Evolutionary conservation across 768 basidiomycete species (phyloP).

Genomic region (Tricholoma furcatifolium): DNA sequence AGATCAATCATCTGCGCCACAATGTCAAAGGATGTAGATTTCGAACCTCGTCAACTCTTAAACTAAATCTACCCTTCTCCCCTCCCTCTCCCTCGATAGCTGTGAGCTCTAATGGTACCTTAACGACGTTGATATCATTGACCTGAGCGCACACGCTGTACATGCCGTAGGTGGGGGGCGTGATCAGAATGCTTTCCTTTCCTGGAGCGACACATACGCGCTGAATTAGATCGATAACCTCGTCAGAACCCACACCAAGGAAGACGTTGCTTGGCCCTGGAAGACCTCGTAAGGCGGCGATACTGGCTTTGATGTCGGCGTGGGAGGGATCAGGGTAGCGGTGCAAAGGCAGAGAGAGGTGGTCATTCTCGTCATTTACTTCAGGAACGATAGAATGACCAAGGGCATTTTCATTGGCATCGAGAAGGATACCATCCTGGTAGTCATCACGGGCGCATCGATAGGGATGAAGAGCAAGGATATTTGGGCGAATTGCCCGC

Average conservation of each 20-base stretch:
- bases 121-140: slow-evolving; percentile 85
- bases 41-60: slow-evolving; percentile 71
- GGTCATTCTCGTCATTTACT: slow-evolving; percentile 34
- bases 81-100: slow-evolving; percentile 71
- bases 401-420: slow-evolving; percentile 96
- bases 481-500: slow-evolving; percentile 87
- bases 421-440: slow-evolving; percentile 84
- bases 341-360: slow-evolving; percentile 60
- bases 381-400: slow-evolving; percentile 72
- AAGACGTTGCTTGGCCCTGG: slow-evolving; percentile 72
- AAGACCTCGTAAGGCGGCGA: slow-evolving; percentile 72
- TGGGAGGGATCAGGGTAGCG: slow-evolving; percentile 95
- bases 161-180: slow-evolving; percentile 98
- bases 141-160: slow-evolving; percentile 93
- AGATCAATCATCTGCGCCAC: background rate
- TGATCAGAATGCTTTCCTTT: slow-evolving; percentile 80
- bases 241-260: slow-evolving; percentile 95
- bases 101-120: slow-evolving; percentile 65
- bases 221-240: slow-evolving; percentile 93
- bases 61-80: slow-evolving; percentile 66
- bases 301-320: slow-evolving; percentile 69
- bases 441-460: slow-evolving; percentile 97
- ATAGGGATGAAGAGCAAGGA: slow-evolving; percentile 88
- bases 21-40: background rate
- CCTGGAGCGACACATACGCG: slow-evolving; percentile 82